Base-by-base conservation (phyloP, 140 eudicot genomes). In the Erigeron philadelphicus region DNA sequence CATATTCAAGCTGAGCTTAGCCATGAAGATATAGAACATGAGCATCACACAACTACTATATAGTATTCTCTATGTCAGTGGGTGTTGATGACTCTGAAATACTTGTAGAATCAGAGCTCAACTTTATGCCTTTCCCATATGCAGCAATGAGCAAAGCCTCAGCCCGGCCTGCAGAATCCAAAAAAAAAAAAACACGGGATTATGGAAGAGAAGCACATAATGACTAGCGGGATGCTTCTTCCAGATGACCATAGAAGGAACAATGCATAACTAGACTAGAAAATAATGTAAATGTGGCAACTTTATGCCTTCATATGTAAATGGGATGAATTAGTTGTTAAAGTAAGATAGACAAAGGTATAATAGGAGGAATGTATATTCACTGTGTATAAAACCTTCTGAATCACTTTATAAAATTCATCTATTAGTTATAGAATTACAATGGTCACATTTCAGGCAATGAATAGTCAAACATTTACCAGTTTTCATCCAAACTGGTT, bases 121-220 rank as follows among this genome's bases (percentile, higher is more conserved):
- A 53, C 45, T 81, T 86, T 41, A 77, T 78, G 64, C 96, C 88
- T 80, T 85, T 93, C 9, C 98, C 98, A 67, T 89, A 89, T 59
- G 98, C 98, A 70, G 96, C 95, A 81, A 93, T 93, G n/a, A 89
- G 86, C 67, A 89, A 79, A 67, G 98, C 96, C 80, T 93, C 98
- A 7, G 96, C 98, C 61, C 96, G 90, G 48, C 98, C 98, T 93
- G 84, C 82, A 76, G 60, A 42, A 75, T 48, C 19, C 44, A 31
- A 11, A 61, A 19, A 66, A 78, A 40, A 46, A 31, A 63, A 11
- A 21, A 48, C 13, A 72, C 43, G 21, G 61, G 54, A 65, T 23
- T 23, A 25, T 31, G 42, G 58, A 58, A 60, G 76, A 55, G 49
- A 47, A 55, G 40, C 65, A 55, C 19, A 0, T 31, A 31, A 44